Conservation (phyloP, 2,329 filamentous ascomycete species). For the Amylocarpus encephaloides region DNA sequence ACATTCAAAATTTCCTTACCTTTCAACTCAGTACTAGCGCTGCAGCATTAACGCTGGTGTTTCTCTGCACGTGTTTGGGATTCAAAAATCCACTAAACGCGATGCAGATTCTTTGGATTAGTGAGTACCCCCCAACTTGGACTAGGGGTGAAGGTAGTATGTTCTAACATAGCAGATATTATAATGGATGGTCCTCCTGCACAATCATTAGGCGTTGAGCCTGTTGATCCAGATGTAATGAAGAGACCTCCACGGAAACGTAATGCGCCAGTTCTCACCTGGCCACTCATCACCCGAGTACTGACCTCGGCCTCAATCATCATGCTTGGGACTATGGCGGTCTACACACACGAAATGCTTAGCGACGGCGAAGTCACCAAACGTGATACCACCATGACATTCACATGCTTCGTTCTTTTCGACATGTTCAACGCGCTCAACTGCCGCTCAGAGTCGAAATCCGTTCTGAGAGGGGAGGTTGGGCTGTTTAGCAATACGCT, state of each 20-base stretch:
- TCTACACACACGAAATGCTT: constrained; percentile 89
- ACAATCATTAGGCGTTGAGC: constrained; percentile 92
- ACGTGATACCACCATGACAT: constrained; percentile 98
- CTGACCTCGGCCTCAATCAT: constrained; percentile 83
- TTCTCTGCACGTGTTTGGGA: constrained; percentile 86
- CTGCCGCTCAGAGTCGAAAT: constrained; percentile 88
- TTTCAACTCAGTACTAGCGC: constrained; percentile 98
- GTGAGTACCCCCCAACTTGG: constrained; percentile 48
- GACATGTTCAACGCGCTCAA: constrained; percentile 99
- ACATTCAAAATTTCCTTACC: constrained; percentile 98
- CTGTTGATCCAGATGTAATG: constrained; percentile 92
- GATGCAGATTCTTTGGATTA: constrained; percentile 99
- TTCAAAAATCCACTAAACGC: constrained; percentile 95
- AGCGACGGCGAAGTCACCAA: constrained; percentile 76
- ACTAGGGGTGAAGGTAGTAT: not conserved
- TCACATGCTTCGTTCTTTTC: constrained; percentile 97
- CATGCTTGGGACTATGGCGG: constrained; percentile 83
- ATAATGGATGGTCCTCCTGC: constrained; percentile 99
- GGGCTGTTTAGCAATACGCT: constrained; percentile 79
- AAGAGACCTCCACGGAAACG: constrained; percentile 79
- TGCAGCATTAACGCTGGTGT: constrained; percentile 82
- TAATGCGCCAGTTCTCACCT: constrained; percentile 86
- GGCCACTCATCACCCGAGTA: constrained; percentile 73
- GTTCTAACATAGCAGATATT: constrained; percentile 59
- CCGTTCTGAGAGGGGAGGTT: constrained; percentile 78